Evolutionary conservation across 1,284 basidiomycete genomes (phyloP).

Genomic region (Cryptococcus depauperatus): DNA sequence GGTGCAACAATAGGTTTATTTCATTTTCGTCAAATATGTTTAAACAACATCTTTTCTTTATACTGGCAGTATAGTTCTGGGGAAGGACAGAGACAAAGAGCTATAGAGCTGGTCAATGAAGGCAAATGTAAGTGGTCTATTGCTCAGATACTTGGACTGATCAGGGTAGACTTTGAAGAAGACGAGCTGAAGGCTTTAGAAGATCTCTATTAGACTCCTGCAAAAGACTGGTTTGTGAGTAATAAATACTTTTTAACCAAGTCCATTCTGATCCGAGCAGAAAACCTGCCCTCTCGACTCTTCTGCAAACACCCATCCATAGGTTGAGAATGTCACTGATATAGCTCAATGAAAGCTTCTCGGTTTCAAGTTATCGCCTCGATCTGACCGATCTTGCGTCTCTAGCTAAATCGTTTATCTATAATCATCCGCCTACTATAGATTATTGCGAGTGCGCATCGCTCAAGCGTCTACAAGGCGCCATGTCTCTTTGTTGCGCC

Average conservation of each 20-base stretch:
- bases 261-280: conserved; percentile 12
- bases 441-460: conserved; percentile 49
- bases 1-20: too few relatives aligned
- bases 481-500: conserved; percentile 38
- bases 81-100: conserved; percentile 43
- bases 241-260: neutral
- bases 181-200: conserved; percentile 41
- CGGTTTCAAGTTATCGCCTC: too few relatives aligned
- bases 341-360: conserved; percentile 27
- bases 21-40: too few relatives aligned
- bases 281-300: conserved; percentile 42
- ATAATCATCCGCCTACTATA: conserved; percentile 48
- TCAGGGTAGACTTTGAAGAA: conserved; percentile 37
- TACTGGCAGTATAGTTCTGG: conserved; percentile 41
- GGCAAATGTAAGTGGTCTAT: conserved; percentile 38
- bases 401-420: conserved; percentile 43
- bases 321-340: conserved; percentile 35
- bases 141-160: conserved; percentile 6
- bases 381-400: neutral
- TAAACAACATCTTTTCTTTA: too few relatives aligned
- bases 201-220: conserved; percentile 38
- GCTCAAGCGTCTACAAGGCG: conserved; percentile 43
- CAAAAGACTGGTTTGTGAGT: conserved; percentile 44
- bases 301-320: conserved; percentile 36
- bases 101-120: conserved; percentile 37